Conservation (phyloP, 345 rosid genomes). For the Nasturtium officinale region DNA sequence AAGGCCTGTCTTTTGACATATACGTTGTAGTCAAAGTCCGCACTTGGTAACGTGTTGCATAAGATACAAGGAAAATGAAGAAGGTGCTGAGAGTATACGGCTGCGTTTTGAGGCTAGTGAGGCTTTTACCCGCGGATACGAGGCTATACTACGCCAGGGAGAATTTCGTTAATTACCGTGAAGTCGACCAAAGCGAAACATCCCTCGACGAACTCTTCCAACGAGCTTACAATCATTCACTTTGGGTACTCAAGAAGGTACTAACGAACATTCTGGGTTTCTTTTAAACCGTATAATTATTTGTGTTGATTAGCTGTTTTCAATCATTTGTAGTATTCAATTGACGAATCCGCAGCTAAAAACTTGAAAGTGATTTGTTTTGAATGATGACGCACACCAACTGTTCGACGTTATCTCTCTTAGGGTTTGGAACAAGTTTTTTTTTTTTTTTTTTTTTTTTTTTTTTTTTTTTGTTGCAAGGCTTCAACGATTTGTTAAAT, state of each 20-base stretch:
- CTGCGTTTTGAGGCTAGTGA: conserved; percentile 74
- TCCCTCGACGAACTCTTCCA: conserved; percentile 81
- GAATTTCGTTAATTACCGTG: conserved; percentile 85
- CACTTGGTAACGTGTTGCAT: conserved; percentile 35
- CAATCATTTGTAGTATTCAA: conserved; percentile 60
- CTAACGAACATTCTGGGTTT: neutral
- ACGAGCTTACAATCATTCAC: conserved; percentile 82
- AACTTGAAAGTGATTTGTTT: conserved; percentile 61
- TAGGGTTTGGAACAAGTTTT: neutral
- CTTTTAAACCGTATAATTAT: neutral
- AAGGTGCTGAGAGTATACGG: conserved; percentile 74
- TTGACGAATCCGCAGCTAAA: conserved; percentile 70
- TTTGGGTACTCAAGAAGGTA: conserved; percentile 97
- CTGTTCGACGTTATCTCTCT: conserved; percentile 54
- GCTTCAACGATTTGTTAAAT: conserved; percentile 11
- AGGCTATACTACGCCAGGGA: conserved; percentile 89
- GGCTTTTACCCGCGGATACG: conserved; percentile 73
- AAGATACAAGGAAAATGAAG: conserved; percentile 56
- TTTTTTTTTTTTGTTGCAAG: neutral
- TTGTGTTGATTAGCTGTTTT: conserved; percentile 19
- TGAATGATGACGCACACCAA: conserved; percentile 43
- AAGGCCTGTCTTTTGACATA: neutral
- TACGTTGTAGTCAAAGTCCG: neutral
- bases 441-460: neutral
- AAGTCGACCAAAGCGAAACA: conserved; percentile 55